phyloP scores from a whole-genome alignment of 371 early-diverging fungal genomes.

The Mucor indicus region DNA sequence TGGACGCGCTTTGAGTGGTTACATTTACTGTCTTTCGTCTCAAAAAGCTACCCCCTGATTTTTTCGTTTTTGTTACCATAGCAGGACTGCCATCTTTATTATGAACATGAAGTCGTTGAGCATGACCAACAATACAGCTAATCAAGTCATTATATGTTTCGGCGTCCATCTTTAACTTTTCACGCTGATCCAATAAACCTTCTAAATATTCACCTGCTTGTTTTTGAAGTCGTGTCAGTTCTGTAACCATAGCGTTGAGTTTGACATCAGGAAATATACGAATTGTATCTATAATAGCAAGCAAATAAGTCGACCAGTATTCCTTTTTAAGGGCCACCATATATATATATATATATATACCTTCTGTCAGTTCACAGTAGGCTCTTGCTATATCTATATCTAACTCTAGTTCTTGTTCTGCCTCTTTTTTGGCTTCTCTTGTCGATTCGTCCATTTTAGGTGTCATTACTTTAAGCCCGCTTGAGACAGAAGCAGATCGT shows the following conservation, averaged over 20 bases:
- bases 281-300: conserved; percentile 57
- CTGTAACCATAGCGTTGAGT: conserved; percentile 52
- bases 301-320: too few relatives aligned
- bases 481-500: conserved; percentile 19
- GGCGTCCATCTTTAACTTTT: conserved; percentile 83
- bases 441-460: conserved; percentile 15
- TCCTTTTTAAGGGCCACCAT: background rate
- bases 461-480: conserved; percentile 12
- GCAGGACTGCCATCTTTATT: conserved; percentile 50
- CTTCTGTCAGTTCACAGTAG: conserved; percentile 52
- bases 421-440: conserved; percentile 17
- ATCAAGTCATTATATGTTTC: conserved; percentile 88
- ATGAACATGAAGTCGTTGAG: conserved; percentile 54
- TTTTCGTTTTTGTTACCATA: conserved; percentile 49
- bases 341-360: conserved; percentile 10
- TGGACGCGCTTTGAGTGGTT: conserved; percentile 30
- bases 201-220: conserved; percentile 65
- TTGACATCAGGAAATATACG: conserved; percentile 59
- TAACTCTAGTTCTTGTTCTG: conserved; percentile 42
- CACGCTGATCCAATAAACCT: conserved; percentile 76
- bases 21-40: conserved; percentile 24
- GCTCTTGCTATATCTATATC: conserved; percentile 53
- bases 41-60: too few relatives aligned
- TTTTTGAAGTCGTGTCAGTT: conserved; percentile 50
- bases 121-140: conserved; percentile 73